A percentile compares a stretch with the other conserved stretches of the same genome.
phyloP scores from a whole-genome alignment of 1,284 basidiomycete genomes.

The Butyriboletus appendiculatus region DNA sequence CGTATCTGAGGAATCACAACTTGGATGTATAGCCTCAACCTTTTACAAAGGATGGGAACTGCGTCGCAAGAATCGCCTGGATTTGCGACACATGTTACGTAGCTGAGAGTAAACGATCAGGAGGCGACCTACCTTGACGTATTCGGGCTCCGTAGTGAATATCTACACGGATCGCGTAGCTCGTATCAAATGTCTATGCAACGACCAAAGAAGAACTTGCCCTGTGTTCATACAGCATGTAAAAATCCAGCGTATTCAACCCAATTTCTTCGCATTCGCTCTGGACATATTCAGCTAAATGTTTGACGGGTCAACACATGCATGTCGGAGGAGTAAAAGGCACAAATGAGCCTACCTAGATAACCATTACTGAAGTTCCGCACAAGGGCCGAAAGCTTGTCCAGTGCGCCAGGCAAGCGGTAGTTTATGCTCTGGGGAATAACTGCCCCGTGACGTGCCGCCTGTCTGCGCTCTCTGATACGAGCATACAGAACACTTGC shows the following conservation, averaged over 20 bases:
- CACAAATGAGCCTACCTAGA: slow-evolving; percentile 23
- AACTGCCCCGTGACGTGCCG: slow-evolving; percentile 36
- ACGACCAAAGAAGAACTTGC: slow-evolving; percentile 16
- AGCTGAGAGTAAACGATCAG: not conserved
- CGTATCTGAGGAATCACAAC: not conserved
- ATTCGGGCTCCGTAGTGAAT: slow-evolving; percentile 42
- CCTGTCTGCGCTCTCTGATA: slow-evolving; percentile 26
- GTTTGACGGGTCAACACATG: not conserved
- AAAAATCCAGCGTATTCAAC: slow-evolving; percentile 33
- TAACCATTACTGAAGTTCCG: slow-evolving; percentile 36
- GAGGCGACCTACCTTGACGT: slow-evolving; percentile 37
- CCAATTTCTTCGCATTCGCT: slow-evolving; percentile 27
- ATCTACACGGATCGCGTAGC: slow-evolving; percentile 16
- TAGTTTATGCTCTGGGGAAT: slow-evolving; percentile 30
- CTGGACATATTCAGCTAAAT: slow-evolving; percentile 28
- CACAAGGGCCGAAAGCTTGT: slow-evolving; percentile 28
- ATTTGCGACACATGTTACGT: slow-evolving; percentile 4
- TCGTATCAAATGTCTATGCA: not conserved
- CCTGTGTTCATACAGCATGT: slow-evolving; percentile 36
- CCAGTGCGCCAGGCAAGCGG: slow-evolving; percentile 35
- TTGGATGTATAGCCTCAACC: slow-evolving; percentile 30
- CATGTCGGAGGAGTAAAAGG: not conserved
- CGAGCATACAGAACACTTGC: slow-evolving; percentile 24
- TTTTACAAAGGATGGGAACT: slow-evolving; percentile 46
- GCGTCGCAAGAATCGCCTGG: slow-evolving; percentile 38